These are phyloP conservation scores for Penicillium glabrum DNA, from an alignment of 2,329 filamentous ascomycete species.

Conservation along the genomic window DNA sequence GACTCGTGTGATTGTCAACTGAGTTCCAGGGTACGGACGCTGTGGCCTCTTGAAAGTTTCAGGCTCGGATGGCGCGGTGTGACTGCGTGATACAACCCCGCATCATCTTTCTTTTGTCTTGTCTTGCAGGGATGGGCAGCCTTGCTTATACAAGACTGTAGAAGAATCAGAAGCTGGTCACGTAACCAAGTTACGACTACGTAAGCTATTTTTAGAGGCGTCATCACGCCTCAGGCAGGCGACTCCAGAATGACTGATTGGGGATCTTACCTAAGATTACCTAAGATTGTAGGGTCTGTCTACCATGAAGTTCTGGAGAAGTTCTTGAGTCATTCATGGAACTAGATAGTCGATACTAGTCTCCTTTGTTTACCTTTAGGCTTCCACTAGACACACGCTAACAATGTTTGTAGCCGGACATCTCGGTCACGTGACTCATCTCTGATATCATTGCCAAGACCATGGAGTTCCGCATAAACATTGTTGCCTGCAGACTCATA, in stretches of 20 bases:
- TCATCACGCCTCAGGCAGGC: not conserved
- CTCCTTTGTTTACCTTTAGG: not conserved
- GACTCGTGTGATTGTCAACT: not conserved
- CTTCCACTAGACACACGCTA: not conserved
- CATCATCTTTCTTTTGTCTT: not conserved
- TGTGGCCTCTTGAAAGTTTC: not conserved
- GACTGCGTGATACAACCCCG: not conserved
- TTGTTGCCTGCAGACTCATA: constrained; percentile 2
- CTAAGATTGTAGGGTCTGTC: not conserved
- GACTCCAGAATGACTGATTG: not conserved
- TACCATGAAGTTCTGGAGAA: not conserved
- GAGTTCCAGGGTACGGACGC: not conserved
- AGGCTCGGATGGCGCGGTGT: not conserved
- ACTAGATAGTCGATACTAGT: not conserved
- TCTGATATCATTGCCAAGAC: not conserved
- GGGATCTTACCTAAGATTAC: not conserved
- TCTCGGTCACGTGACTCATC: not conserved
- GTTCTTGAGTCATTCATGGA: not conserved
- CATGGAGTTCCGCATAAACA: not conserved
- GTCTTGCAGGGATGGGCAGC: not conserved
- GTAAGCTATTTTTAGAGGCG: not conserved
- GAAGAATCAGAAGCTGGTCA: not conserved
- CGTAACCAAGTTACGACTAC: too few relatives aligned
- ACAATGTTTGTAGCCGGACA: not conserved
- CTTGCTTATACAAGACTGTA: not conserved